Evolutionary conservation across 176 grass and related monocot genomes (phyloP), one percentile per base, ranked within the genome.

Genomic region (Rhynchospora breviuscula): DNA sequence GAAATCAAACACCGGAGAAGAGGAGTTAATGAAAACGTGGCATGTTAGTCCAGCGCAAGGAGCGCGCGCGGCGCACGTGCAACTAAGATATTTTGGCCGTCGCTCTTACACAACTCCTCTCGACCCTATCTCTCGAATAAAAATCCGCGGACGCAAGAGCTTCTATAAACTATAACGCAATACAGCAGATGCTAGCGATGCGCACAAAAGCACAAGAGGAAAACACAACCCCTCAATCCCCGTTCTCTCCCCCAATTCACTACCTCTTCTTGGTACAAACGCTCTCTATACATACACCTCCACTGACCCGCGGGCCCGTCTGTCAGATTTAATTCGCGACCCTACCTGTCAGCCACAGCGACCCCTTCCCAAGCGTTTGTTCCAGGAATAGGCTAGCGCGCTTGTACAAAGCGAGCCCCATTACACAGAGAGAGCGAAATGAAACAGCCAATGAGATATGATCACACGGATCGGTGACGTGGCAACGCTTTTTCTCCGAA

Each of bases 391-490:
- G 66, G n/a, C 25, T 77, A 3, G 14, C 19, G 83, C 26, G 15
- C 19, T n/a, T 49, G 22, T 19, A 18, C 8, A 76, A 80, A 79
- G 5, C 18, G 26, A 88, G 74, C 59, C 81, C 81, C 86, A 83
- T n/a, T 31, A 25, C 15, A 51, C 45, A 83, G 81, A 79, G 81
- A 58, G 64, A 56, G 70, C 2, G 31, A 26, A 10, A 19, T 10
- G 8, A 6, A 22, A 2, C 0, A 54, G 2, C 81, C 54, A 88
- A 84, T 84, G 25, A 33, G 60, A 66, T 21, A 11, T 58, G 10
- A 84, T 73, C 90, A 59, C 90, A 85, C 93, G 90, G 93, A 95
- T 92, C 93, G 83, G 0, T 95, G 93, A 92, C 82, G 93, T 94
- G 92, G 81, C 63, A 7, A 0, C 8, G 2, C 5, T 3, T 40